Evolutionary conservation across 2,329 filamentous ascomycete species (phyloP).

Genomic region (Fusarium phyllophilum): DNA sequence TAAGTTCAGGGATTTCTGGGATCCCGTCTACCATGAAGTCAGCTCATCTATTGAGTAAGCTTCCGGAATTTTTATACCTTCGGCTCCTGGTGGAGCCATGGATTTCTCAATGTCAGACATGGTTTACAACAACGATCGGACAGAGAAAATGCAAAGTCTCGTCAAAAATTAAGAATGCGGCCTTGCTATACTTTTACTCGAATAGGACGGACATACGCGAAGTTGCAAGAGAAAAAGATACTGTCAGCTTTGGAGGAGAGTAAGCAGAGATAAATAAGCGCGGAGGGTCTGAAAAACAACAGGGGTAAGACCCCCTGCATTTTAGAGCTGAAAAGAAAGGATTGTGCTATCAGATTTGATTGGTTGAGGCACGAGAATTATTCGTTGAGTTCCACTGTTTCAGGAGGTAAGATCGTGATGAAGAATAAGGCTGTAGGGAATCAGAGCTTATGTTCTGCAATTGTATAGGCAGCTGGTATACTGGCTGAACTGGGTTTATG

Average conservation of each 20-base stretch:
- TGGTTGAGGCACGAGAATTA: not conserved
- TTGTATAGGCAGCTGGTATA: not conserved
- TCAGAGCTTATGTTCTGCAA: too few relatives aligned
- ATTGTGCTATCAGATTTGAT: not conserved
- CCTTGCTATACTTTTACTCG: rapidly evolving
- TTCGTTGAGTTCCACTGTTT: rapidly evolving
- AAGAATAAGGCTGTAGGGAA: not conserved
- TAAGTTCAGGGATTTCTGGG: not conserved
- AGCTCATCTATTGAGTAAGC: rapidly evolving
- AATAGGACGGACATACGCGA: not conserved
- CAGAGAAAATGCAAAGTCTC: not conserved
- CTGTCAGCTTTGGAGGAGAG: not conserved
- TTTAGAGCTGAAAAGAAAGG: not conserved
- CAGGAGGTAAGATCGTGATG: rapidly evolving
- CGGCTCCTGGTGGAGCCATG: not conserved
- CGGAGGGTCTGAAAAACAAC: not conserved
- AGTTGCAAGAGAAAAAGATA: not conserved
- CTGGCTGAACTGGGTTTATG: not conserved
- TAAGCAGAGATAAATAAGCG: not conserved
- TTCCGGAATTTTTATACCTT: not conserved
- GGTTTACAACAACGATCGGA: rapidly evolving
- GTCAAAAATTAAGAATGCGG: not conserved
- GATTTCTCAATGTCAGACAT: not conserved
- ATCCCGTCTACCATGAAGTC: not conserved
- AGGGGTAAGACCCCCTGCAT: not conserved